A percentile compares a stretch with the other conserved stretches of the same genome.
Evolutionary conservation across 768 basidiomycete genomes (phyloP).

Genomic region (Clathrus columnatus): DNA sequence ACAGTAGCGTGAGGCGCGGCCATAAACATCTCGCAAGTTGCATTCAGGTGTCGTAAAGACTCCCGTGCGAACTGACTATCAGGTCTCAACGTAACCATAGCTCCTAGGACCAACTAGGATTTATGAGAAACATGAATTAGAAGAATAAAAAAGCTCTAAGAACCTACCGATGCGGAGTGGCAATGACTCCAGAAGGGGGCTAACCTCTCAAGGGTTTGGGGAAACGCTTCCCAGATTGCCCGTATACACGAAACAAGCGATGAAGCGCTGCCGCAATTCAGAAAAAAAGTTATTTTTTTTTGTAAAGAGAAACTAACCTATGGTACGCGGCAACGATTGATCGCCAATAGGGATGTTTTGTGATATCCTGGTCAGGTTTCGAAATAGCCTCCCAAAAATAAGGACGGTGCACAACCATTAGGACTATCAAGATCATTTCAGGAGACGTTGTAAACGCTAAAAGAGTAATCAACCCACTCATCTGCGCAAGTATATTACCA

Average conservation of each 20-base stretch:
- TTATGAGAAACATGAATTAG: neutral
- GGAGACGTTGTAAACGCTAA: neutral
- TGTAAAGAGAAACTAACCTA: neutral
- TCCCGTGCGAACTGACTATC: neutral
- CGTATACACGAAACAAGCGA: neutral
- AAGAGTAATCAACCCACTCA: neutral
- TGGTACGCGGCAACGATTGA: neutral
- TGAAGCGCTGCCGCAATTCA: neutral
- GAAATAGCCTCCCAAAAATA: neutral
- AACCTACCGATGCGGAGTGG: neutral
- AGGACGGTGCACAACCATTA: neutral
- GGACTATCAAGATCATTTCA: neutral
- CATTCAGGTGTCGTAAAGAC: neutral
- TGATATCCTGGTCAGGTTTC: neutral
- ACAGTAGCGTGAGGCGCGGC: neutral
- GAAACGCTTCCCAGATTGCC: neutral
- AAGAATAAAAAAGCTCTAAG: neutral
- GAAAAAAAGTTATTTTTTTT: neutral
- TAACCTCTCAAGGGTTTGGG: neutral
- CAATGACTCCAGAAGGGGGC: neutral
- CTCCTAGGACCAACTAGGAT: neutral
- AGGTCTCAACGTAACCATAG: neutral
- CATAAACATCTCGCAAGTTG: neutral
- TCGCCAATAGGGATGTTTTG: neutral
- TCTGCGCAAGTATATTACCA: neutral